Base-by-base conservation (phyloP, 352 stramenopile species). In the Pythium volutum region DNA sequence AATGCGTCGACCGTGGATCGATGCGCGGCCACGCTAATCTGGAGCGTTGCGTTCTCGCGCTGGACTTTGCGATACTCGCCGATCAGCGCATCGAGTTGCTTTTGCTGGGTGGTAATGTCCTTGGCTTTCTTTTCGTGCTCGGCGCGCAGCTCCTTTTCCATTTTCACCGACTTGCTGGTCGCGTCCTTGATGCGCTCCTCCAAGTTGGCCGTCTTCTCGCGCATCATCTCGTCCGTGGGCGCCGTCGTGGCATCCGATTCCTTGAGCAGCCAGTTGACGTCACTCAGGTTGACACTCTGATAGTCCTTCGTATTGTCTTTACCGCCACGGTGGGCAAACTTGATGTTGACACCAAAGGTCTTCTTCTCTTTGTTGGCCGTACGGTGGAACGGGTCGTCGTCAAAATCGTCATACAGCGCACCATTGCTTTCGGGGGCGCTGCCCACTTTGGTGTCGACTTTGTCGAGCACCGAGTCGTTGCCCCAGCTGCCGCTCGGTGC, bases 281-380 rank as follows among this genome's bases (percentile, higher is more conserved):
- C 78, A 25, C 75, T 84, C 27, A 95, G 61, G 62, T 81, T 85
- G 41, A 95, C 87, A 56, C 84, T 95, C 63, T 92, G 82, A 65
- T 95, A 95, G 61, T 95, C 86, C 49, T 93, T 95, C 46, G 86
- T 95, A 66, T 87, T 92, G 59, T 95, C 86, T 59, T 95, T 95
- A 26, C 78, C 84, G 55, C 81, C 77, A 12, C 84, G 82, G 55
- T 91, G 77, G 10, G 83, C 62, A 59, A 95, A 95, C 52, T 91
- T 93, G 59, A 95, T 83, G 56, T 91, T 91, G 18, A 93, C 81
- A 34, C 84, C 82, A 50, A 95, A 95, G 0, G 84, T 85, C 12
- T 82, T 91, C 54, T 95, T 85, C n/a, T 81, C 83, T 54, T 92
- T 93, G 60, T 91, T 81, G 34, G 84, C 84, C 11, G 86, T 93